These are phyloP conservation scores for Podaxis rugospora DNA, from an alignment of 768 basidiomycete species.

Conservation along the genomic window DNA sequence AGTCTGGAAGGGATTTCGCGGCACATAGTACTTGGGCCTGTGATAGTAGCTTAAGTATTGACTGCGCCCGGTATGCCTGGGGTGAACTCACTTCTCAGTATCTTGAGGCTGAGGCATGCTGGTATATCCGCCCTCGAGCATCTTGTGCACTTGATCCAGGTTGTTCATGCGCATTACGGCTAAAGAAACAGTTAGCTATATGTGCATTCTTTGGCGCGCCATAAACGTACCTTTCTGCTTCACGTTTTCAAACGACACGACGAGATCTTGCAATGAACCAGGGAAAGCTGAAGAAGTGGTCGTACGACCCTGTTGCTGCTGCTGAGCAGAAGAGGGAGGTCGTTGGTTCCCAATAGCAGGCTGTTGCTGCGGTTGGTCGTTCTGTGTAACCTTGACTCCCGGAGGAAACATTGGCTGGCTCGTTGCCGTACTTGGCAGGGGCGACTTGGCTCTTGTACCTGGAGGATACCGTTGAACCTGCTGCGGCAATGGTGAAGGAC, in stretches of 20 bases:
- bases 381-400: slow-evolving; percentile 55
- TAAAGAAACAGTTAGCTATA: slow-evolving; percentile 18
- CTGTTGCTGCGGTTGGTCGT: slow-evolving; percentile 33
- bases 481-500: slow-evolving; percentile 38
- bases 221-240: slow-evolving; percentile 83
- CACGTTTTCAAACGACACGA: slow-evolving; percentile 91
- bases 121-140: slow-evolving; percentile 88
- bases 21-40: slow-evolving; percentile 96
- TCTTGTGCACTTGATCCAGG: slow-evolving; percentile 85
- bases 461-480: slow-evolving; percentile 32
- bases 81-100: slow-evolving; percentile 75
- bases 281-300: slow-evolving; percentile 54
- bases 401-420: slow-evolving; percentile 61
- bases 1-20: slow-evolving; percentile 88
- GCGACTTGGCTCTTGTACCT: slow-evolving; percentile 24
- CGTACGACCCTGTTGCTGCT: slow-evolving; percentile 21
- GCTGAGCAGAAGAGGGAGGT: slow-evolving; percentile 50
- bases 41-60: slow-evolving; percentile 6
- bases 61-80: not conserved
- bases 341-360: slow-evolving; percentile 37
- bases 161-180: slow-evolving; percentile 84
- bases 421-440: slow-evolving; percentile 39
- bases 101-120: slow-evolving; percentile 91
- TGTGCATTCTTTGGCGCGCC: not conserved
- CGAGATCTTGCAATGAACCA: slow-evolving; percentile 85